Base-by-base conservation (phyloP, 2,329 filamentous ascomycete species). In the Ramularia collo-cygni region DNA sequence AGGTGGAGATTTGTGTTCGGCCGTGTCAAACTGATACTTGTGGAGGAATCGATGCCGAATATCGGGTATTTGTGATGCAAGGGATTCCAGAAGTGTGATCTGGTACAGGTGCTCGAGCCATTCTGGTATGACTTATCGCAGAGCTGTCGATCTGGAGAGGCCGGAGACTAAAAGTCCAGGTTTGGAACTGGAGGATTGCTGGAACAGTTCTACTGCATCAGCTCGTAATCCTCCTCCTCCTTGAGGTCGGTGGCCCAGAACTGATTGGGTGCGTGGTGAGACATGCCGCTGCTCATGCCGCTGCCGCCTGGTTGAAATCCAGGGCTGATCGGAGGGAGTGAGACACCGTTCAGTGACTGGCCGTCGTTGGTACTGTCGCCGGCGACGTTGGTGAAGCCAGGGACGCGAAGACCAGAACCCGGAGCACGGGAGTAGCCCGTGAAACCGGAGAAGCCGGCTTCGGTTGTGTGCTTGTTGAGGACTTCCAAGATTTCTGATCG, bases 401-500 rank as follows among this genome's bases (percentile, higher is more conserved):
- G 92, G 7, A 98, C 92, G 18, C 90, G 80, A 21, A 96, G 76
- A 10, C 90, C 89, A 38, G 81, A 87, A 26, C 90, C 90, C 18
- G 83, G 77, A 12, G 78, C 81, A 44, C 92, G 81, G 16, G 87
- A 85, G 67, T 98, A 98, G 21, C 49, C 48, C 9, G 47, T 46
- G 9, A 77, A 76, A 10, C 21, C 21, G 9, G 31, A 33, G 31
- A 33, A 33, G 61, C 94, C 89, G n/a, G 74, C 80, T 24, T 73
- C 74, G 6, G 75, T 68, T 31, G 85, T 83, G 50, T 88, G 92
- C 71, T 83, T 89, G 61, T 83, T 73, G 58, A 95, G 77, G 13
- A 90, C 84, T 56, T 94, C 86, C 61, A 88, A 75, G 34, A 96
- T 77, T 64, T 98, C 92, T 1, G 84, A 87, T 49, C 89, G 85